Percentiles rank a stretch among this genome's conserved stretches.
Conservation (phyloP, 129 eudicot genomes). For the Apium graveolens region DNA sequence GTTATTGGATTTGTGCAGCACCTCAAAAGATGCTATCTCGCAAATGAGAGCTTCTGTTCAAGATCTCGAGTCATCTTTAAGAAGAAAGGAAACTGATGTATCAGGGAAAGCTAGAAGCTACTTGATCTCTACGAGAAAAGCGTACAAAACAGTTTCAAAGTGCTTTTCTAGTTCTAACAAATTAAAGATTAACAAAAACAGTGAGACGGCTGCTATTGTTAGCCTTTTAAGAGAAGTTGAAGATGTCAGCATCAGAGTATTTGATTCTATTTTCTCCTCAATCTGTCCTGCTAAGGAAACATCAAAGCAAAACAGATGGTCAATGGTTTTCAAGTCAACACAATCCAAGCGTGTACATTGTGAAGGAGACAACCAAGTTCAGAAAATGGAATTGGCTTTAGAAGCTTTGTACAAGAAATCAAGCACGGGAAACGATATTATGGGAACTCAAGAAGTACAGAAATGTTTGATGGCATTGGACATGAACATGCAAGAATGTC, state of each 20-base stretch:
- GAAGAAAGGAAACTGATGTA: constrained; percentile 6
- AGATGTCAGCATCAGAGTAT: not conserved
- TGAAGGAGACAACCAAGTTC: not conserved
- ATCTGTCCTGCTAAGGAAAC: not conserved
- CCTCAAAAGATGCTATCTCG: constrained; percentile 11
- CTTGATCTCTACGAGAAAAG: constrained; percentile 4
- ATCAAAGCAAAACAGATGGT: not conserved
- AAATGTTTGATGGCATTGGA: not conserved
- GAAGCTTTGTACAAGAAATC: constrained; percentile 7
- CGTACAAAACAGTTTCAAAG: not conserved
- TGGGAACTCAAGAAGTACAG: not conserved
- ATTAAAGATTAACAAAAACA: too few species aligned
- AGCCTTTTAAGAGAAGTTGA: not conserved
- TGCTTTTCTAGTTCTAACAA: too few species aligned
- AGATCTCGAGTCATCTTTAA: constrained; percentile 9
- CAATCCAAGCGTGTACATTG: not conserved
- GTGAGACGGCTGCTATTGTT: not conserved
- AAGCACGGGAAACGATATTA: not conserved
- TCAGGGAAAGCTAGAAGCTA: not conserved
- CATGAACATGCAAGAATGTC: constrained; percentile 4
- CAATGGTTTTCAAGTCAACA: constrained; percentile 1
- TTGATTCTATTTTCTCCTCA: not conserved
- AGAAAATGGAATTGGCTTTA: not conserved
- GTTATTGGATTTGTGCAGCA: constrained; percentile 19
- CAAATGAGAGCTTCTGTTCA: constrained; percentile 10